Evolutionary conservation across 805 yeast species (phyloP).

Genomic region (Ogataea kodamae): DNA sequence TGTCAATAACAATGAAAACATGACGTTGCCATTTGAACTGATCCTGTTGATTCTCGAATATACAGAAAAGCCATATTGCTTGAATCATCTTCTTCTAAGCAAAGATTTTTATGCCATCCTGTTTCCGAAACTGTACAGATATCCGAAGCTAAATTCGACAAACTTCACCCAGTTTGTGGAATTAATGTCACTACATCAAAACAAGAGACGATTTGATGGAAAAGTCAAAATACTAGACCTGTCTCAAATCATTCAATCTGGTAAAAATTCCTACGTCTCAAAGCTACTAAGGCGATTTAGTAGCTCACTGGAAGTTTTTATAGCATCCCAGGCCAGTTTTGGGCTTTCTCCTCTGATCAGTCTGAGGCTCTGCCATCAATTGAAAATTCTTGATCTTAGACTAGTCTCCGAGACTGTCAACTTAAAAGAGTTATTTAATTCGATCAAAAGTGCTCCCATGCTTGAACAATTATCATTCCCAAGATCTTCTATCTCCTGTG

Average conservation of each 20-base stretch:
- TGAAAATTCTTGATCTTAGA: conserved; percentile 70
- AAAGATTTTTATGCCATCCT: conserved; percentile 57
- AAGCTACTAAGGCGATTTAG: conserved; percentile 77
- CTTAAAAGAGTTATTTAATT: conserved; percentile 69
- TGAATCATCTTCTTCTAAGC: conserved; percentile 57
- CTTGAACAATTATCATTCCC: conserved; percentile 84
- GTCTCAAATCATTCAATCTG: conserved; percentile 79
- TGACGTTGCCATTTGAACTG: conserved; percentile 48
- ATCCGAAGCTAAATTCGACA: conserved; percentile 59
- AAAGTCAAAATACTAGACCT: conserved; percentile 67
- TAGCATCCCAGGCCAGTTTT: conserved; percentile 94
- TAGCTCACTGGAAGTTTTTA: conserved; percentile 56
- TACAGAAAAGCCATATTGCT: conserved; percentile 35
- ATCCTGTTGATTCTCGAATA: conserved; percentile 37
- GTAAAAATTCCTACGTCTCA: conserved; percentile 87
- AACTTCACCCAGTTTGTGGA: conserved; percentile 76
- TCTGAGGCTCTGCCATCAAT: conserved; percentile 61
- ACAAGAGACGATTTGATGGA: conserved; percentile 49
- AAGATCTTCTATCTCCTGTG: conserved; percentile 75
- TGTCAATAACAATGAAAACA: conserved; percentile 19
- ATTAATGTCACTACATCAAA: conserved; percentile 42
- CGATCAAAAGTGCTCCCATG: conserved; percentile 58
- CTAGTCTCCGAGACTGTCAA: conserved; percentile 90
- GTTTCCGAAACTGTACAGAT: conserved; percentile 59
- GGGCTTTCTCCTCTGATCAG: conserved; percentile 89